Conservation (phyloP, 305 asterid species). For the Fraxinus baroniana region DNA sequence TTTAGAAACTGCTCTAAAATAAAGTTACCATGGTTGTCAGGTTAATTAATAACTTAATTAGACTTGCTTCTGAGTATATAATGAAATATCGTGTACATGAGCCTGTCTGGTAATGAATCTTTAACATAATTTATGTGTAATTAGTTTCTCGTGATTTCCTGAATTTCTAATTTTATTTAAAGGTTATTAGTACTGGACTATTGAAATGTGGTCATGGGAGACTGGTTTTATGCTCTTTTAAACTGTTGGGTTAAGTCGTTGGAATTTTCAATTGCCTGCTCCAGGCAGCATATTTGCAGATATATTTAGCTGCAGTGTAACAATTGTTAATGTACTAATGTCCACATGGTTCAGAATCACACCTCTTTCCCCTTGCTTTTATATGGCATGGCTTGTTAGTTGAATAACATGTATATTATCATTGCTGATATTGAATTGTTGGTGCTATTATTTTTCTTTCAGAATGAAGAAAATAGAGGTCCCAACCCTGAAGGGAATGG, state of each 20-base stretch:
- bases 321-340: neutral
- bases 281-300: neutral
- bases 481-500: constrained; percentile 9
- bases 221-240: neutral
- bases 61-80: neutral
- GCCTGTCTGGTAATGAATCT: neutral
- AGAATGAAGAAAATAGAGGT: constrained; percentile 46
- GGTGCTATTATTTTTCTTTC: neutral
- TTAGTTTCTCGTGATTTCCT: neutral
- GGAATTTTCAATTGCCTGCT: neutral
- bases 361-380: neutral
- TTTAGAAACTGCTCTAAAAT: neutral
- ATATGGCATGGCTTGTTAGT: neutral
- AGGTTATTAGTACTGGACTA: neutral
- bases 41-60: neutral
- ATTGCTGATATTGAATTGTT: neutral
- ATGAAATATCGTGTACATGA: neutral
- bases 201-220: neutral
- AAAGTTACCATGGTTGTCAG: neutral
- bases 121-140: neutral
- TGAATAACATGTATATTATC: neutral
- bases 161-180: neutral
- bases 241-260: neutral
- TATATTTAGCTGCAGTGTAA: neutral
- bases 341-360: neutral